phyloP scores from a whole-genome alignment of 2,329 filamentous ascomycete species.

The Colletotrichum sp. region DNA sequence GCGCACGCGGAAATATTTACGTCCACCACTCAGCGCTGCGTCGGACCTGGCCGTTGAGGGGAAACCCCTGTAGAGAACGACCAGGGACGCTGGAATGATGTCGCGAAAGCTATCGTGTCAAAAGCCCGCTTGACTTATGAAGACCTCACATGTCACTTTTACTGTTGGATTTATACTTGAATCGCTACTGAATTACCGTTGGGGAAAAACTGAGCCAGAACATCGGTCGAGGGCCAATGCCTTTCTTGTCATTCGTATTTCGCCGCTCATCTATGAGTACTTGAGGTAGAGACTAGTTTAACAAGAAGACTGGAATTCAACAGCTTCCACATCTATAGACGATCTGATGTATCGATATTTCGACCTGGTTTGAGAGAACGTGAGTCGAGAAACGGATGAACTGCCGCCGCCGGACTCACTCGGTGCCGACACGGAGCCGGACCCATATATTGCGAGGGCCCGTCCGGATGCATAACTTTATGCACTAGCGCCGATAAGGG shows the following conservation, averaged over 20 bases:
- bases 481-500: not conserved
- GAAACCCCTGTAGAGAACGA: not conserved
- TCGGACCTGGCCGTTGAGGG: not conserved
- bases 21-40: not conserved
- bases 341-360: not conserved
- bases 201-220: no score
- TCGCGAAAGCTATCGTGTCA: not conserved
- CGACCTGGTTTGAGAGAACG: accelerated
- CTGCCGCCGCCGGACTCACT: not conserved
- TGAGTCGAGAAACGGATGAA: not conserved
- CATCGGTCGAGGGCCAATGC: no score
- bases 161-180: not conserved
- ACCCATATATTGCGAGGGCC: not conserved
- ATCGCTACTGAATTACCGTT: not conserved
- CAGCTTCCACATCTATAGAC: accelerated
- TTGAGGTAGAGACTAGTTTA: accelerated
- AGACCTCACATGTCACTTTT: no score
- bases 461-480: not conserved
- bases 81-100: not conserved
- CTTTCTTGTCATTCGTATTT: no score
- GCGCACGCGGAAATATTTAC: not conserved
- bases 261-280: no score
- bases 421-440: not conserved
- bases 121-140: not conserved
- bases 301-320: not conserved